Evolutionary conservation across 2,329 filamentous ascomycete species (phyloP).

Genomic region (Cladosporium sp.): DNA sequence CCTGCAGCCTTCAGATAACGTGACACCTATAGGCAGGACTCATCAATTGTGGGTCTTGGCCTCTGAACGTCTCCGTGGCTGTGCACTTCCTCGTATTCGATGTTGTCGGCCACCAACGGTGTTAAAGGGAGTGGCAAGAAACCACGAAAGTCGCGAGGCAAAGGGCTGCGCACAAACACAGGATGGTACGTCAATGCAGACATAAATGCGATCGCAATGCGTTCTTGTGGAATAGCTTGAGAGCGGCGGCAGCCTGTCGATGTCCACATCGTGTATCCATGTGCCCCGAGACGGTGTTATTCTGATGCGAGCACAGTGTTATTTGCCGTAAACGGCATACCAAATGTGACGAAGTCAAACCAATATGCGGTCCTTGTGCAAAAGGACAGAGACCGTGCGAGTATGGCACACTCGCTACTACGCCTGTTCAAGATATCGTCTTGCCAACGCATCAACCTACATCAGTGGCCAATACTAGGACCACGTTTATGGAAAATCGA

Average conservation of each 20-base stretch:
- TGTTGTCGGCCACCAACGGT: slow-evolving; percentile 5
- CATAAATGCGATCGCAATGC: not conserved
- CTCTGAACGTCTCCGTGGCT: not conserved
- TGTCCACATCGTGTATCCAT: no score
- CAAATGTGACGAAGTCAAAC: slow-evolving; percentile 49
- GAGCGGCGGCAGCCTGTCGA: no score
- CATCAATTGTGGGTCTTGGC: not conserved
- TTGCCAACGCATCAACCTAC: not conserved
- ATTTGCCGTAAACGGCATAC: slow-evolving; percentile 40
- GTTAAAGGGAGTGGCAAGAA: slow-evolving; percentile 14
- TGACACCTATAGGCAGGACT: not conserved
- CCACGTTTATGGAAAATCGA: slow-evolving; percentile 1
- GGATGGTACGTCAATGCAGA: slow-evolving; percentile 15
- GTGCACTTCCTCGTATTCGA: not conserved
- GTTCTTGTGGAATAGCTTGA: not conserved
- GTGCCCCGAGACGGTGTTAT: not conserved
- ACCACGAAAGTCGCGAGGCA: slow-evolving; percentile 26
- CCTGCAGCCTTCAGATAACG: not conserved
- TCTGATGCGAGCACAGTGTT: slow-evolving; percentile 14
- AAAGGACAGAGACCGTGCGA: slow-evolving; percentile 42
- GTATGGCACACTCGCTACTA: slow-evolving; percentile 26
- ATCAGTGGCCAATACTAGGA: not conserved
- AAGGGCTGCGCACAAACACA: slow-evolving; percentile 25
- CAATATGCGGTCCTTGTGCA: slow-evolving; percentile 41
- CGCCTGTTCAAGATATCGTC: not conserved